Evolutionary conservation across 257 asterid genomes (phyloP).

Genomic region (Scutellaria barbata): DNA sequence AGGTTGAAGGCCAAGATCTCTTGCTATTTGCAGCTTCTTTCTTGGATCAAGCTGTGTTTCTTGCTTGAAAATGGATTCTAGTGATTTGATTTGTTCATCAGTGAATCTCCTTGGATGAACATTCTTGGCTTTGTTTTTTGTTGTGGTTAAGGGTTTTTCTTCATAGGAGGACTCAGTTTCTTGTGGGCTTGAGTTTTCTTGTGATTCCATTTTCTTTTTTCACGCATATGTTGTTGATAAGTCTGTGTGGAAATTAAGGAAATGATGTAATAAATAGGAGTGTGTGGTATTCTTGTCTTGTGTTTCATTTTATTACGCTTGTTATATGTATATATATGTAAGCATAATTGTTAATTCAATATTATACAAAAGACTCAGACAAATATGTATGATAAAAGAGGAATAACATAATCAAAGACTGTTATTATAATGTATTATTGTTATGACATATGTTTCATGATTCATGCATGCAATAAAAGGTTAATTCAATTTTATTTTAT

Average conservation of each 20-base stretch:
- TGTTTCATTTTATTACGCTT: too few species aligned
- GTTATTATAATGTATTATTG: too few species aligned
- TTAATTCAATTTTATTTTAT: too few species aligned
- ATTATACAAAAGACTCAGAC: too few species aligned
- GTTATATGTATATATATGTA: too few species aligned
- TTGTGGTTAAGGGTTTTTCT: constrained; percentile 3
- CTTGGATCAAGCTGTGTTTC: constrained; percentile 53
- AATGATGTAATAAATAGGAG: constrained; percentile 21
- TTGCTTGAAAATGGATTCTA: constrained; percentile 51
- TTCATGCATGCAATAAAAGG: too few species aligned
- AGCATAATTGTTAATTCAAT: too few species aligned
- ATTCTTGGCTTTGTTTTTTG: constrained; percentile 37
- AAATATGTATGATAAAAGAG: too few species aligned
- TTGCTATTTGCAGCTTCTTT: constrained; percentile 50
- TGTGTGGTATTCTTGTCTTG: background rate
- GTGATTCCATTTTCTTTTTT: constrained; percentile 46
- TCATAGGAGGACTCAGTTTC: constrained; percentile 16
- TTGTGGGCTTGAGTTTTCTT: constrained; percentile 41
- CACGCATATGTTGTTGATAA: background rate
- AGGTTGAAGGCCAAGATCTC: constrained; percentile 55
- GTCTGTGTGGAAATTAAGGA: constrained; percentile 2
- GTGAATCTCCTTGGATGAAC: constrained; percentile 44
- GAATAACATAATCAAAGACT: too few species aligned
- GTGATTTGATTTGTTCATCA: constrained; percentile 49
- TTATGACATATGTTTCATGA: too few species aligned